These are phyloP conservation scores for Pythium monospermum DNA, from an alignment of 352 stramenopile species.

Conservation along the genomic window DNA sequence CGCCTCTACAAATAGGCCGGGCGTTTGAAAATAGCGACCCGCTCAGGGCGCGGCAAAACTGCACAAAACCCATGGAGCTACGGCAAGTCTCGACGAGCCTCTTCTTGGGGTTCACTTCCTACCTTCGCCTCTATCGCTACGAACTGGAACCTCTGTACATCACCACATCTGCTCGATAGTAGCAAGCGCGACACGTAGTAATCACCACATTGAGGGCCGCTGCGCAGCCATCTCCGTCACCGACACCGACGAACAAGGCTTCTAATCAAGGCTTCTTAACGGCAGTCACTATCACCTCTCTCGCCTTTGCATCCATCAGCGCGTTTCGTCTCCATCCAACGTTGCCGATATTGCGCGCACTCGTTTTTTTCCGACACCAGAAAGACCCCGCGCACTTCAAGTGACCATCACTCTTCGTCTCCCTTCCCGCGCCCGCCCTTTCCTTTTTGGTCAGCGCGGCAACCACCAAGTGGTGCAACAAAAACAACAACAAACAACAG, in stretches of 20 bases:
- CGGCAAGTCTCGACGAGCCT: neutral
- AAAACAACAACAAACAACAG: neutral
- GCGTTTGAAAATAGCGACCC: neutral
- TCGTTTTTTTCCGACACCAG: neutral
- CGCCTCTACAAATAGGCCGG: conserved; percentile 21
- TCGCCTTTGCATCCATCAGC: neutral
- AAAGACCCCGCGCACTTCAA: conserved; percentile 15
- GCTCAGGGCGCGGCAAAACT: conserved; percentile 14
- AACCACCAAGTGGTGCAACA: neutral
- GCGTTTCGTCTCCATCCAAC: neutral
- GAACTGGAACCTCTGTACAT: too few species aligned
- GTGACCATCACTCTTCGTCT: conserved; percentile 21
- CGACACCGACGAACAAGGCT: too few species aligned
- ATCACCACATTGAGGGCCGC: too few species aligned
- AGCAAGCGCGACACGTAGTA: too few species aligned
- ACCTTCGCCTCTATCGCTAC: conserved; percentile 6
- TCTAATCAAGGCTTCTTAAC: neutral
- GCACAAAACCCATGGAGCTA: conserved; percentile 11
- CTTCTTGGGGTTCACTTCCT: conserved; percentile 2
- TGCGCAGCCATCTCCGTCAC: too few species aligned
- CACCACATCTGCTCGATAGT: too few species aligned
- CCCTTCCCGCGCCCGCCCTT: conserved; percentile 3
- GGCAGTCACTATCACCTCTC: neutral
- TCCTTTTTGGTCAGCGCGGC: conserved; percentile 2
- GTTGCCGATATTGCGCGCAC: too few species aligned